A percentile compares a stretch with the other conserved stretches of the same genome.
phyloP scores from a whole-genome alignment of 1,284 basidiomycete species.

The Cryptococcus hybrid region DNA sequence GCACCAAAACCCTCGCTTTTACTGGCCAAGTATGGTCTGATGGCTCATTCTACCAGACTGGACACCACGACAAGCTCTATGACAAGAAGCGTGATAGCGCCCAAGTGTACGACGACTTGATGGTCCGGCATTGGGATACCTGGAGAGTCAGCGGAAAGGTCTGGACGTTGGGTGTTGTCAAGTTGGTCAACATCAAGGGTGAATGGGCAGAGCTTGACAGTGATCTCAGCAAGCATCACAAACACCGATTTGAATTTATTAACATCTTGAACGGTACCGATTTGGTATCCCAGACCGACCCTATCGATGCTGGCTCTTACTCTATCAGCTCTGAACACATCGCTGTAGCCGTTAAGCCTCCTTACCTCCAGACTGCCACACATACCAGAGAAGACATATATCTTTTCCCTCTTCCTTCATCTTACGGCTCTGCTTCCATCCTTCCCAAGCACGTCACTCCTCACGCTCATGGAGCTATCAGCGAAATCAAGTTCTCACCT shows the following conservation, averaged over 20 bases:
- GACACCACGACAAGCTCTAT: conserved; percentile 66
- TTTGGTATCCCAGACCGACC: conserved; percentile 67
- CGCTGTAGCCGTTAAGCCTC: conserved; percentile 81
- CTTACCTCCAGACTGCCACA: conserved; percentile 63
- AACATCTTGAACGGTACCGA: conserved; percentile 64
- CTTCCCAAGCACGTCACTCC: conserved; percentile 59
- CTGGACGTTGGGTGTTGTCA: conserved; percentile 34
- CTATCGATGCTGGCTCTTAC: conserved; percentile 67
- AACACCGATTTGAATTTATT: conserved; percentile 53
- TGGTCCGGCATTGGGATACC: conserved; percentile 83
- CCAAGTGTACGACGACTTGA: conserved; percentile 72
- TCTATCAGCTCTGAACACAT: conserved; percentile 62
- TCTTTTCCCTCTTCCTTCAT: conserved; percentile 34
- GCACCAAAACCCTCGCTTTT: conserved; percentile 54
- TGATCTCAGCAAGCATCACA: background rate
- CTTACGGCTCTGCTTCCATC: background rate
- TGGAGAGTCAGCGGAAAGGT: conserved; percentile 73
- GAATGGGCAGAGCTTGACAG: conserved; percentile 24
- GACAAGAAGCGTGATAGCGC: conserved; percentile 70
- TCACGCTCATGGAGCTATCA: conserved; percentile 77
- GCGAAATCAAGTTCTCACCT: conserved; percentile 64
- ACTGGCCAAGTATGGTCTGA: conserved; percentile 72
- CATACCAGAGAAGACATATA: conserved; percentile 54
- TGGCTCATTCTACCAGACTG: conserved; percentile 64
- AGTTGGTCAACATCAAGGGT: conserved; percentile 52